Evolutionary conservation across 2,329 filamentous ascomycete genomes (phyloP), one percentile per base, ranked within the genome.

Genomic region (Plenodomus tracheiphilus): DNA sequence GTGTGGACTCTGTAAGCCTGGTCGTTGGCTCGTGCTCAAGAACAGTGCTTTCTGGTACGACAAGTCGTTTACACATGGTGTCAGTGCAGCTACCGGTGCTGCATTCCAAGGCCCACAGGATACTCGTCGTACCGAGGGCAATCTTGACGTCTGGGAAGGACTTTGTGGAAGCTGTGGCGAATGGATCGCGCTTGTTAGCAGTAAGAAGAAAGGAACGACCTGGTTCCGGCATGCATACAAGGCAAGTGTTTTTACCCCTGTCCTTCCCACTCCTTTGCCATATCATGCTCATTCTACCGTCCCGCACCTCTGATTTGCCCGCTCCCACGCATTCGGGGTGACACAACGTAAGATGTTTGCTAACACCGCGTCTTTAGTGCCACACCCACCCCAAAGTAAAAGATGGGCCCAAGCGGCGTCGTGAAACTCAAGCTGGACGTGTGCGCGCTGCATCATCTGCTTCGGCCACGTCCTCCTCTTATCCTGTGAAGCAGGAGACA

Each of bases 1-100:
- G 89, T 95, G 90, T 64, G 89, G 89, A 18, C 88, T 93, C 60
- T 95, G 90, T 77, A 92, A 91, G 70, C 87, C 89, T 2, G 89
- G 89, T 2, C 81, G 89, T 41, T 95, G 91, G 91, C 81, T 93
- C 45, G 89, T 92, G 15, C 78, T 96, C 50, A 95, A 94, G 77
- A 94, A 95, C 74, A 92, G 88, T 46, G 90, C 90, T 6, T 96
- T 90, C 71, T 95, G 91, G 90, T 95, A 95, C 72, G 90, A 95
- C 76, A 93, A 94, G 78, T 89, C 87, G 48, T 95, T 94, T 70
- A 90, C 88, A 2, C 91, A 95, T 66, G 90, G 90, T 41, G 90
- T 95, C 69, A 91, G 87, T 66, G 89, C 88, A 21, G 86, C 88
- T 3, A 93, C 89, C 0, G 89, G 90, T 19, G 85, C 81, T 54